Evolutionary conservation across 2,329 filamentous ascomycete species (phyloP), one percentile per base, ranked within the genome.

Genomic region (Epichloe glyceriae): DNA sequence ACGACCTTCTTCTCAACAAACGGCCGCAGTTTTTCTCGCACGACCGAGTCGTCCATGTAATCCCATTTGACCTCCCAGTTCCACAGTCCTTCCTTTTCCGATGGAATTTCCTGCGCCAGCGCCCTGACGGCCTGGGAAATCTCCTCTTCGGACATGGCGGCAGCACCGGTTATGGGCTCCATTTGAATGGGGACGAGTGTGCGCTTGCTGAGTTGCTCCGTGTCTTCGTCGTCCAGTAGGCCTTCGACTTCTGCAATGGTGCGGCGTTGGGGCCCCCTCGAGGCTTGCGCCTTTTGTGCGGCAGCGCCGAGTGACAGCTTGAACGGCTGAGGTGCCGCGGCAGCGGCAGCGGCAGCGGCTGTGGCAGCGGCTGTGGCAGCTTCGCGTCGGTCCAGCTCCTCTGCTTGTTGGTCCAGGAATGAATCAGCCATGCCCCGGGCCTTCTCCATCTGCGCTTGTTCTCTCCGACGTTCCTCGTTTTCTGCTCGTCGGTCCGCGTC

Each of bases 1-100:
- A 98, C 85, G 58, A 97, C 88, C 76, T 97, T 98, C 78, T 95
- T 95, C 73, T 95, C 89, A 51, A 97, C 88, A 70, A 96, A 98
- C 33, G 91, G 90, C 61, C 86, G 82, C 58, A 98, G 80, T 64
- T 96, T 90, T 56, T 94, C 86, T 54, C 81, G 79, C 53, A 97
- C 80, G 41, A 93, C 78, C 15, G 77, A 74, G 54, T 93, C 85
- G 63, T 94, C 87, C 64, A 98, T 76, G 67, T 83, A 88, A 48
- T 94, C 85, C 93, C 93, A 98, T 60, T 90, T 86, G 64, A 98
- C 82, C 17, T 85, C 73, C 88, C 89, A 97, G n/a, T 76, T 79
- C 88, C 91, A 98, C 3, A 98, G 74, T 0, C 87, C 88, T 3
- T 86, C 82, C 65, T 86, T 88, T 62, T 93, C 85, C 14, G 82